Base-by-base conservation (phyloP, 2,329 filamentous ascomycete genomes). In the Lachnellula hyalina region DNA sequence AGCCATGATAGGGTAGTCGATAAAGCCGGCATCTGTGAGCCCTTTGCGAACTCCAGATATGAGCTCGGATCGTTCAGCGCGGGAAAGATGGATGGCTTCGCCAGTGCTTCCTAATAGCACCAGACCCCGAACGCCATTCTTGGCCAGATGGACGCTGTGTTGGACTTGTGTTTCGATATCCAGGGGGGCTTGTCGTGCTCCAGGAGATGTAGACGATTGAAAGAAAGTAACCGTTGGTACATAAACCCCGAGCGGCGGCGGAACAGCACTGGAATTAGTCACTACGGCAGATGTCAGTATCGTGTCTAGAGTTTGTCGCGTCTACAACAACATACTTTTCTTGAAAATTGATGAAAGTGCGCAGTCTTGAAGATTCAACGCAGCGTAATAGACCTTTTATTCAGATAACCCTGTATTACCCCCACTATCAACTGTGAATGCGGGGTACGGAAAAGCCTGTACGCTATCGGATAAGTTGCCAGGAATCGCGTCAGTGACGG, bases 181-280 rank as follows among this genome's bases (percentile, higher is more conserved):
- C 49, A 84, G 15, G 74, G 74, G 34, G 36, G 59, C 51, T 50
- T 62, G 60, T 28, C n/a, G 52, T 49, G 54, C 12, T 32, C 38
- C 38, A 38, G 56, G 36, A n/a, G 40, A 32, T 51, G 58, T 51
- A 5, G 57, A 44, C 35, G 61, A 47, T 42, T 62, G 52, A 68
- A 80, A 85, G 74, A 85, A 84, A 42, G 82, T 84, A 34, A 82
- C 81, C 44, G 83, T 77, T 21, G 77, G 78, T 47, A 80, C 77
- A 64, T 77, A 80, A 62, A 81, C 75, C 53, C 78, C 78, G 46
- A 74, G 71, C 9, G 75, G 74, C 42, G 75, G 76, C 6, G 44
- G 32, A 28, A 19, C 3, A 8, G 52, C 11, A 40, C 36, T 17
- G 36, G 15, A 9, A 14, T 40, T 17, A 9, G 36, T 15, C 36